Base-by-base conservation (phyloP, 2,329 filamentous ascomycete species). In the Colletotrichum sp. region DNA sequence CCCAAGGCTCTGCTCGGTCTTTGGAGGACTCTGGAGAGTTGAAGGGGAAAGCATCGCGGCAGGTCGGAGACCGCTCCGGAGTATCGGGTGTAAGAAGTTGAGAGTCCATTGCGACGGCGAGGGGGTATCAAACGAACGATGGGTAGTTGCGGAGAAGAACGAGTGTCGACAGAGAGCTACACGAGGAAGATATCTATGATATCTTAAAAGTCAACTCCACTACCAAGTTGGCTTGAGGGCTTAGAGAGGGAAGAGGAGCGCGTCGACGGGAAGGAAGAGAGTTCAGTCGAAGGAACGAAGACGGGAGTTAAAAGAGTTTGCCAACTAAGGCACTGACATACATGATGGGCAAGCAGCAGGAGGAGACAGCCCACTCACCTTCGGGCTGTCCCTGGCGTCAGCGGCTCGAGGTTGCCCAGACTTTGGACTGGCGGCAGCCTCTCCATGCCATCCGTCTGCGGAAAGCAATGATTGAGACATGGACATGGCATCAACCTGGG, bases 261-360 rank as follows among this genome's bases (percentile, higher is more conserved):
- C 31, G 54, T 57, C 57, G 57, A 54, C 29, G 43, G 54, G 63
- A 58, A 33, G 69, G 43, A 67, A 54, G 57, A 38, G 29, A 54
- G 24, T 27, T 18, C 21, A 33, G 36, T 47, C 33, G 62, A 62
- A 51, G 63, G 71, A 71, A 61, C 61, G 67, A 62, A 66, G 54
- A 62, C 67, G 71, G 61, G 68, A 73, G 55, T 73, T 73, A 66
- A 73, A 73, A 62, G 71, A 73, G 27, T 71, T 51, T 73, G 61
- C 38, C 71, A 66, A 66, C 67, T 66, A 64, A 71, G 67, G 68
- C 43, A 62, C 68, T 66, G 68, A 73, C 71, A 71, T 70, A 73
- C 55, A 66, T 71, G 71, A 73, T 73, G 71, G 38, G 34, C 34
- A 66, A 59, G 58, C 57, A 57, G 38, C 27, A 70, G 33, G 59